Evolutionary conservation across 495 filamentous ascomycete species (phyloP).

Genomic region (Tuber brumale): DNA sequence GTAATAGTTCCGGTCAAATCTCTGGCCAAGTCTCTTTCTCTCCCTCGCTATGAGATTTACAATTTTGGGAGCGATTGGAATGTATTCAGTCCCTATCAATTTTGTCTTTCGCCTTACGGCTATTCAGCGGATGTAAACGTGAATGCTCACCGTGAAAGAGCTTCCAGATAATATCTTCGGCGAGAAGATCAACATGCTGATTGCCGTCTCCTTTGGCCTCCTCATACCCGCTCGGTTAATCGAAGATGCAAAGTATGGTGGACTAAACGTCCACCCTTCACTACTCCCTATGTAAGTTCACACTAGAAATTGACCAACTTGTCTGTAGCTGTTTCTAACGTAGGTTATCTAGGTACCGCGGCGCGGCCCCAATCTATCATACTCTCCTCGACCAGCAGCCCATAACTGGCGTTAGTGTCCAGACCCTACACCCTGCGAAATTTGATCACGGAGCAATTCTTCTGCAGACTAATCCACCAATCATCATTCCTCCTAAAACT

Average conservation of each 20-base stretch:
- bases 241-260: conserved; percentile 64
- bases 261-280: conserved; percentile 93
- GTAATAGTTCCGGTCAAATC: conserved; percentile 64
- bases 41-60: conserved; percentile 67
- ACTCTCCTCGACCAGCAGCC: conserved; percentile 56
- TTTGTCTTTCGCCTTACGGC: neutral
- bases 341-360: conserved; percentile 11
- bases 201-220: conserved; percentile 93
- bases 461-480: conserved; percentile 48
- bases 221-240: conserved; percentile 76
- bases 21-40: conserved; percentile 54
- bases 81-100: conserved; percentile 46
- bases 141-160: conserved; percentile 27
- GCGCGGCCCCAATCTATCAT: conserved; percentile 71
- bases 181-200: conserved; percentile 59
- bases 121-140: neutral
- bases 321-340: conserved; percentile 3
- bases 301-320: conserved; percentile 49
- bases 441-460: conserved; percentile 78
- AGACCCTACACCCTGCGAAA: conserved; percentile 65
- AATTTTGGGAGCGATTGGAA: conserved; percentile 70
- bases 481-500: conserved; percentile 35
- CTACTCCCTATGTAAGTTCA: conserved; percentile 57
- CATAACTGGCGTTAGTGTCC: conserved; percentile 67
- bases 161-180: conserved; percentile 20